A percentile compares a stretch with the other conserved stretches of the same genome.
These are phyloP conservation scores for Neoascochyta sp. DNA, from an alignment of 2,329 filamentous ascomycete genomes.

Conservation along the genomic window DNA sequence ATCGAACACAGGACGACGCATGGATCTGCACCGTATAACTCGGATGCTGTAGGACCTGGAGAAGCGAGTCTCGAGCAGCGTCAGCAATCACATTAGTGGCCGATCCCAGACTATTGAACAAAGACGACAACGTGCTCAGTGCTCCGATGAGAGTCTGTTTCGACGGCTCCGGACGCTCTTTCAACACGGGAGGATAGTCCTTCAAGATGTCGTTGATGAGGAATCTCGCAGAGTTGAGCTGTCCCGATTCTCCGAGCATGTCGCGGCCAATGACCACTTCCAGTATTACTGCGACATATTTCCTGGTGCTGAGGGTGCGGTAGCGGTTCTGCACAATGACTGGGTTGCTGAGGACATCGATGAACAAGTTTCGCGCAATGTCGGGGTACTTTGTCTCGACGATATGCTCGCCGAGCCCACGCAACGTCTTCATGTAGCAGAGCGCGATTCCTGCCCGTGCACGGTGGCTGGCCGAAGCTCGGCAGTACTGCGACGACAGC, in stretches of 20 bases:
- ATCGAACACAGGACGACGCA: slow-evolving; percentile 78
- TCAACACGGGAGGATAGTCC: slow-evolving; percentile 86
- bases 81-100: slow-evolving; percentile 78
- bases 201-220: slow-evolving; percentile 87
- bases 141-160: slow-evolving; percentile 81
- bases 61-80: slow-evolving; percentile 74
- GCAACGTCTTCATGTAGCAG: slow-evolving; percentile 80
- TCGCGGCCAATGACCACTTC: slow-evolving; percentile 77
- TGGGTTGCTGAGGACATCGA: slow-evolving; percentile 72
- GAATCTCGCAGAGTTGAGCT: slow-evolving; percentile 74
- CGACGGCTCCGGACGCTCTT: slow-evolving; percentile 81
- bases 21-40: slow-evolving; percentile 96
- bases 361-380: slow-evolving; percentile 76
- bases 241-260: slow-evolving; percentile 84
- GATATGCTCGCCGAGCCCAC: slow-evolving; percentile 73
- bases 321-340: slow-evolving; percentile 82
- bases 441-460: slow-evolving; percentile 78
- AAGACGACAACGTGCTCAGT: slow-evolving; percentile 71
- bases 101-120: slow-evolving; percentile 77
- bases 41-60: slow-evolving; percentile 89
- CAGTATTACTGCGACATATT: slow-evolving; percentile 77
- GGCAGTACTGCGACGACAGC: slow-evolving; percentile 76
- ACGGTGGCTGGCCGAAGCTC: slow-evolving; percentile 72
- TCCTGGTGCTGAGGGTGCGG: slow-evolving; percentile 76
- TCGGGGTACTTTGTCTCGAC: slow-evolving; percentile 78